Evolutionary conservation across 148 eudicot genomes (phyloP).

Genomic region (Chenopodium formosanum): DNA sequence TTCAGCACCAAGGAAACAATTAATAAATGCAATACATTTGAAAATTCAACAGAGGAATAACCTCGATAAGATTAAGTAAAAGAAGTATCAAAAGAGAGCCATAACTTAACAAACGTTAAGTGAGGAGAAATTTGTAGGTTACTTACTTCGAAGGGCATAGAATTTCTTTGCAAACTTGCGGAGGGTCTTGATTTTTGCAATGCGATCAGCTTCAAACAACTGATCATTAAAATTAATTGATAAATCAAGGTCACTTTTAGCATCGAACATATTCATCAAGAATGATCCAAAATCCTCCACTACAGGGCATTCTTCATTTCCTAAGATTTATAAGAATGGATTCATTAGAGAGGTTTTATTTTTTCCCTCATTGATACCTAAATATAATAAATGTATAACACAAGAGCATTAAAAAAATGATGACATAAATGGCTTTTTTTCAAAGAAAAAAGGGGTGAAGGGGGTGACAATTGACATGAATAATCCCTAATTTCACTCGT

Average conservation of each 20-base stretch:
- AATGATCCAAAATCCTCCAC: conserved; percentile 88
- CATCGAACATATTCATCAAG: conserved; percentile 74
- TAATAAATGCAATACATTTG: background rate
- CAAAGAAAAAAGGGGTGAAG: background rate
- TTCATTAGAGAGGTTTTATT: background rate
- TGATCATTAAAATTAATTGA: conserved; percentile 65
- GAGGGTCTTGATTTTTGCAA: conserved; percentile 53
- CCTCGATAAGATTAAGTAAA: background rate
- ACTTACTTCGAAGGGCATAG: conserved; percentile 63
- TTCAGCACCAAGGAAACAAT: background rate
- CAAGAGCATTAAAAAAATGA: background rate
- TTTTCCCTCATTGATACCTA: background rate
- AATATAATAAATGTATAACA: background rate
- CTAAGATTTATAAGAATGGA: conserved; percentile 42
- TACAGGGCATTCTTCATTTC: conserved; percentile 49
- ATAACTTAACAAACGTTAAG: conserved; percentile 4
- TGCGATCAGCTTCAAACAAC: conserved; percentile 37
- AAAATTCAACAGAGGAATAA: background rate
- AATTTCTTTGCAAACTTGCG: conserved; percentile 65
- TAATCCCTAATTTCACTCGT: background rate
- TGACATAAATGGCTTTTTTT: background rate
- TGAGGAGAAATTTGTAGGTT: conserved; percentile 9
- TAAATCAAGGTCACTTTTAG: conserved; percentile 80
- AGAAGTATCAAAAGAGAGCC: background rate
- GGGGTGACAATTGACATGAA: background rate